These are phyloP conservation scores for Xylaria sp. DNA, from an alignment of 2,329 filamentous ascomycete species.

Conservation along the genomic window DNA sequence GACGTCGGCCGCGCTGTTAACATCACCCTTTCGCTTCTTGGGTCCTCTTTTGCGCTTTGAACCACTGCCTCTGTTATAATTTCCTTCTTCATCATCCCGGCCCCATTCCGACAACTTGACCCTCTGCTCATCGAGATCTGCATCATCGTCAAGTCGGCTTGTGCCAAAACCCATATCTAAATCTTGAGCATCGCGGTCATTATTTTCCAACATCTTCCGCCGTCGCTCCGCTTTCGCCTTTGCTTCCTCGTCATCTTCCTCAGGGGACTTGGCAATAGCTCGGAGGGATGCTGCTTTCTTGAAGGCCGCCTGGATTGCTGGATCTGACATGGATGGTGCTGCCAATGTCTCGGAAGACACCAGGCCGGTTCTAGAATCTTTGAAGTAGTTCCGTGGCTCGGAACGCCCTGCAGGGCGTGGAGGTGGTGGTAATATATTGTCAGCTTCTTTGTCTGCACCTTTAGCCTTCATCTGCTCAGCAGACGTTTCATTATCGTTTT, in stretches of 20 bases:
- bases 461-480: conserved; percentile 40
- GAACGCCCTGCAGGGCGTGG: conserved; percentile 53
- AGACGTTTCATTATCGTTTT: conserved; percentile 47
- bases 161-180: conserved; percentile 95
- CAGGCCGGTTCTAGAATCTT: conserved; percentile 66
- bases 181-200: conserved; percentile 86
- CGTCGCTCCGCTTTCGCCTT: conserved; percentile 73
- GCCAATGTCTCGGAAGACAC: conserved; percentile 64
- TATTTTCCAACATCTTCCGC: conserved; percentile 77
- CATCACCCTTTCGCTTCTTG: conserved; percentile 82
- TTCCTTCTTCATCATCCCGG: conserved; percentile 61
- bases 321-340: conserved; percentile 73
- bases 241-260: conserved; percentile 57
- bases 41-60: conserved; percentile 74
- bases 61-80: conserved; percentile 56
- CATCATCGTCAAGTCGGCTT: conserved; percentile 87
- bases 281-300: conserved; percentile 81
- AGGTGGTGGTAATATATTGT: conserved; percentile 59
- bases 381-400: conserved; percentile 70
- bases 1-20: conserved; percentile 82
- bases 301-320: conserved; percentile 83
- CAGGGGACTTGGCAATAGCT: conserved; percentile 56
- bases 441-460: conserved; percentile 43
- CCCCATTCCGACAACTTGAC: conserved; percentile 77
- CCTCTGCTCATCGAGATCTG: conserved; percentile 76